phyloP scores from a whole-genome alignment of 176 grass and related monocot species.

The Rhynchospora pubera region DNA sequence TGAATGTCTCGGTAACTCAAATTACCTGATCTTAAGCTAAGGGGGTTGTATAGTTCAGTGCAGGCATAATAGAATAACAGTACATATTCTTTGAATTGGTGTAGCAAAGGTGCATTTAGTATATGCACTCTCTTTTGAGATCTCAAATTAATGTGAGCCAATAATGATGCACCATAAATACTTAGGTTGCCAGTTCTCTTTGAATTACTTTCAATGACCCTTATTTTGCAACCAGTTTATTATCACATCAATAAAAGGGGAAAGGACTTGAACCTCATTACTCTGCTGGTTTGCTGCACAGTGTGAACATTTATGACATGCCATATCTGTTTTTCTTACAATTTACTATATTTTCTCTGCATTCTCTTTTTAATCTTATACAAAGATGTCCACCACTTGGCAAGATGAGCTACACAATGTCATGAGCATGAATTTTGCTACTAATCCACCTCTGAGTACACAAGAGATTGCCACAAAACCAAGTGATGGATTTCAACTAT shows the following conservation, averaged over 20 bases:
- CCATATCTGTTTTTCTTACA: constrained; percentile 9
- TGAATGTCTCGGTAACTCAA: background rate
- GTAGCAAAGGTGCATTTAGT: background rate
- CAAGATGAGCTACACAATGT: constrained; percentile 28
- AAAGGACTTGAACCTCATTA: background rate
- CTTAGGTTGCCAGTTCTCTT: constrained; percentile 1
- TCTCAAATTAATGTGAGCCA: constrained; percentile 13
- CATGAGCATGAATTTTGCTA: constrained; percentile 24
- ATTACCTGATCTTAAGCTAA: background rate
- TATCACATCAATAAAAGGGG: background rate
- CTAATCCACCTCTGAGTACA: constrained; percentile 1
- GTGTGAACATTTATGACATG: background rate
- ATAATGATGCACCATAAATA: constrained; percentile 21
- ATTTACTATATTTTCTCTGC: background rate
- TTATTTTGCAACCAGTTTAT: background rate
- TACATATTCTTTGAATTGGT: background rate
- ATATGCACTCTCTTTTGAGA: background rate
- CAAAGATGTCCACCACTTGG: constrained; percentile 17
- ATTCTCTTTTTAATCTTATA: background rate
- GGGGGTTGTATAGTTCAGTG: background rate
- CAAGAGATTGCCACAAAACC: constrained; percentile 18
- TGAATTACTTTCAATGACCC: constrained; percentile 3
- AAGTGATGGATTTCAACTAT: constrained; percentile 19
- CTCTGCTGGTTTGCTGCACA: background rate
- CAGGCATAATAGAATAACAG: background rate